Percentiles rank a stretch among this genome's conserved stretches.
Conservation (phyloP, 495 filamentous ascomycete species). For the Letharia columbiana region DNA sequence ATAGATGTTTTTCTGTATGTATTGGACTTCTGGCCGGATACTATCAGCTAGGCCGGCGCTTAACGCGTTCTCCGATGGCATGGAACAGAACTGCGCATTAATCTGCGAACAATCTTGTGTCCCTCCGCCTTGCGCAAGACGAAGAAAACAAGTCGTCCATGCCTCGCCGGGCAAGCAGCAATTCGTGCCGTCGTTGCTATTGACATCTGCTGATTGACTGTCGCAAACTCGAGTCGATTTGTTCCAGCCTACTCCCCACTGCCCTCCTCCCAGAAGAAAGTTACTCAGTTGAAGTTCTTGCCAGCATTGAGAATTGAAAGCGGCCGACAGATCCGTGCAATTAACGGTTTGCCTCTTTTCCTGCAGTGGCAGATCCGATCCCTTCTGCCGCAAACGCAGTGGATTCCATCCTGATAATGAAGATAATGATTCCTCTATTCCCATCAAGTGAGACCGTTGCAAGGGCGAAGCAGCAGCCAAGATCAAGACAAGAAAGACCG, state of each 20-base stretch:
- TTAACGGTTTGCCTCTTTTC: slow-evolving; percentile 17
- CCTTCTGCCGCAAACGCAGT: neutral
- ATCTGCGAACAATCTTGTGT: slow-evolving; percentile 17
- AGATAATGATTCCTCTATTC: neutral
- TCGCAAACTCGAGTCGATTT: slow-evolving; percentile 9
- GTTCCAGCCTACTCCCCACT: slow-evolving; percentile 17
- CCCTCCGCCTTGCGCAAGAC: slow-evolving; percentile 11
- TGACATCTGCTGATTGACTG: neutral
- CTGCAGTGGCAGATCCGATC: neutral
- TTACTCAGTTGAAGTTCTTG: slow-evolving; percentile 10
- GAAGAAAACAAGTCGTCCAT: slow-evolving; percentile 22
- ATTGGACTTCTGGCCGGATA: slow-evolving; percentile 15
- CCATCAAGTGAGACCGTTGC: neutral
- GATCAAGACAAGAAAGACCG: neutral
- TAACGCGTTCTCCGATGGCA: neutral
- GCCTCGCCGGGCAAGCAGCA: slow-evolving; percentile 15
- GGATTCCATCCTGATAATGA: neutral
- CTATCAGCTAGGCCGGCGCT: neutral
- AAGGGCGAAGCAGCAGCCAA: slow-evolving; percentile 7
- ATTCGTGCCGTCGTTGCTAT: slow-evolving; percentile 15
- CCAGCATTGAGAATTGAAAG: slow-evolving; percentile 20
- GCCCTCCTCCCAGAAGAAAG: slow-evolving; percentile 11
- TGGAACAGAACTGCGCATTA: slow-evolving; percentile 17
- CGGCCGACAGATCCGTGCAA: slow-evolving; percentile 17
- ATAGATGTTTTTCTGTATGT: slow-evolving; percentile 20